Percentiles rank a stretch among this genome's conserved stretches.
Conservation (phyloP, 257 asterid species). For the Solanum virginianum region DNA sequence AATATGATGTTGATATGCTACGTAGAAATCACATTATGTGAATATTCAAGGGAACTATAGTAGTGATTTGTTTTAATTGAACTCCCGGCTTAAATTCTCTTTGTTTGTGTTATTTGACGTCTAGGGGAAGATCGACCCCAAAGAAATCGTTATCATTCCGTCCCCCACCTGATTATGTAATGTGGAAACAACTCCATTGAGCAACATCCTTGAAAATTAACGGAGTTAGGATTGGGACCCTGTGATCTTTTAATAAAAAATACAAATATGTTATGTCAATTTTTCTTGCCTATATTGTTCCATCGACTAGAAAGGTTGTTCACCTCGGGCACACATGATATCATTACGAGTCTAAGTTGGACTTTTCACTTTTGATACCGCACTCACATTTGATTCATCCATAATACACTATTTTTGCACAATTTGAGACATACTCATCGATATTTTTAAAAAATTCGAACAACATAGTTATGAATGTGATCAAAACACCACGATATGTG, state of each 20-base stretch:
- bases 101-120: conserved; percentile 18
- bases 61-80: conserved; percentile 56
- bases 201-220: not conserved
- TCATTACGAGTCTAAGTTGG: not conserved
- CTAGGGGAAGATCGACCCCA: not conserved
- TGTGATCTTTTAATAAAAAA: not conserved
- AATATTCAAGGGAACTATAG: conserved; percentile 47
- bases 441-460: too few species aligned
- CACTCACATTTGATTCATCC: fast-evolving
- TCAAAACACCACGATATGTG: not conserved
- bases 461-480: too few species aligned
- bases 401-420: too few species aligned
- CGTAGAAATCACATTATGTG: conserved; percentile 43
- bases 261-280: not conserved
- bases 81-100: conserved; percentile 27
- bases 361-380: too few species aligned
- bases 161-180: not conserved
- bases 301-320: not conserved
- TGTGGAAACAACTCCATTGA: not conserved
- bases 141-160: not conserved
- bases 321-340: not conserved
- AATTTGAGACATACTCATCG: too few species aligned
- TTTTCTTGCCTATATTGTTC: not conserved
- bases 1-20: not conserved
- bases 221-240: not conserved